Percentiles rank a stretch among this genome's conserved stretches.
phyloP scores from a whole-genome alignment of 768 basidiomycete genomes.

The Trametes punicea region DNA sequence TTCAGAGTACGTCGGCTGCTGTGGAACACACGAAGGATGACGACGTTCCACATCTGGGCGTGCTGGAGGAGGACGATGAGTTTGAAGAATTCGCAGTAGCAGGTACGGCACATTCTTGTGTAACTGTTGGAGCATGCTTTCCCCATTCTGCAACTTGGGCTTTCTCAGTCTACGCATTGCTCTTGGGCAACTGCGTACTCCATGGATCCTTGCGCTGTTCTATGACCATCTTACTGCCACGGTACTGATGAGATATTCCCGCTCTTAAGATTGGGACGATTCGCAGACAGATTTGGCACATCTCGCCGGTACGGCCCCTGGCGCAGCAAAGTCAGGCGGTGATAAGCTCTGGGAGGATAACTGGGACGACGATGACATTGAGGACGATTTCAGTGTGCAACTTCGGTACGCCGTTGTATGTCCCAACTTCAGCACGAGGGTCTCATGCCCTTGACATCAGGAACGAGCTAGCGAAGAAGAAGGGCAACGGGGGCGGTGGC shows the following conservation, averaged over 20 bases:
- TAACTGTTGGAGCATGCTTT: neutral
- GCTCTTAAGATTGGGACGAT: constrained; percentile 75
- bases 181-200: no score
- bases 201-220: no score
- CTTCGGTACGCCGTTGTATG: constrained; percentile 64
- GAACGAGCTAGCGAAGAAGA: constrained; percentile 30
- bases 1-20: constrained; percentile 23
- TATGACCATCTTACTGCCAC: neutral
- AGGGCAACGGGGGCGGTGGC: constrained; percentile 20
- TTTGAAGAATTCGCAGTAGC: constrained; percentile 90
- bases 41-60: constrained; percentile 69
- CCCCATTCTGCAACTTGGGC: no score
- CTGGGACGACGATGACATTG: constrained; percentile 99
- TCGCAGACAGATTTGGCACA: constrained; percentile 80
- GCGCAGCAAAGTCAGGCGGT: constrained; percentile 73
- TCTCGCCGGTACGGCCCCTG: constrained; percentile 68
- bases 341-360: constrained; percentile 99
- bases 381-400: constrained; percentile 95
- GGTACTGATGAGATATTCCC: neutral
- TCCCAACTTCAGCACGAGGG: neutral
- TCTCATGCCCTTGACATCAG: neutral
- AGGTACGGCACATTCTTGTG: constrained; percentile 44
- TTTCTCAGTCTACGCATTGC: no score
- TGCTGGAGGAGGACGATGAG: constrained; percentile 97
- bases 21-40: constrained; percentile 31